phyloP scores from a whole-genome alignment of 345 rosid genomes.

The Capsella bursapastoris region DNA sequence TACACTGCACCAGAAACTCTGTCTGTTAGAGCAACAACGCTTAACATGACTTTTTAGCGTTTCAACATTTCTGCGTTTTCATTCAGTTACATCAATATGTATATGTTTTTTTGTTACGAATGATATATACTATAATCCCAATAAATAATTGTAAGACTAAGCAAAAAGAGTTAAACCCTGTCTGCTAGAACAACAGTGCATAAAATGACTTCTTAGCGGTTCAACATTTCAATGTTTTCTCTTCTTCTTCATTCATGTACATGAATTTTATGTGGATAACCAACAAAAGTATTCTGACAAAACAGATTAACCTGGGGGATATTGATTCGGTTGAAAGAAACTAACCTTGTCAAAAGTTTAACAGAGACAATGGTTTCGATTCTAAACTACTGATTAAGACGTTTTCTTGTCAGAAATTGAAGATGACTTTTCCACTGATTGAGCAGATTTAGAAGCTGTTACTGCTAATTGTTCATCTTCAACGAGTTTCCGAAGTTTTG shows the following conservation, averaged over 20 bases:
- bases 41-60: conserved; percentile 10
- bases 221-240: conserved; percentile 4
- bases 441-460: conserved; percentile 43
- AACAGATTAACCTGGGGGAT: conserved; percentile 16
- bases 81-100: background rate
- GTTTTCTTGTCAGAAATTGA: conserved; percentile 41
- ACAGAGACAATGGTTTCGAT: conserved; percentile 19
- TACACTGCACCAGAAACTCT: conserved; percentile 47
- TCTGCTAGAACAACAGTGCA: conserved; percentile 36
- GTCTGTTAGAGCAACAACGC: conserved; percentile 40
- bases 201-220: background rate
- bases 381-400: conserved; percentile 16
- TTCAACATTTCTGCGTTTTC: conserved; percentile 20
- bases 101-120: conserved; percentile 11
- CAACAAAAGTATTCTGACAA: conserved; percentile 15
- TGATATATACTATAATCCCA: conserved; percentile 4
- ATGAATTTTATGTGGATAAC: conserved; percentile 22
- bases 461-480: conserved; percentile 57
- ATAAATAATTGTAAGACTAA: background rate
- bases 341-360: conserved; percentile 12
- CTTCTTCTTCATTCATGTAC: conserved; percentile 25
- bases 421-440: conserved; percentile 47
- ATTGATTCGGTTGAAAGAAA: conserved; percentile 19
- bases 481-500: conserved; percentile 62
- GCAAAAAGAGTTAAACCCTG: conserved; percentile 12